A percentile compares a stretch with the other conserved stretches of the same genome.
phyloP scores from a whole-genome alignment of 371 early-diverging fungal genomes.

The Chytridium lagenaria region DNA sequence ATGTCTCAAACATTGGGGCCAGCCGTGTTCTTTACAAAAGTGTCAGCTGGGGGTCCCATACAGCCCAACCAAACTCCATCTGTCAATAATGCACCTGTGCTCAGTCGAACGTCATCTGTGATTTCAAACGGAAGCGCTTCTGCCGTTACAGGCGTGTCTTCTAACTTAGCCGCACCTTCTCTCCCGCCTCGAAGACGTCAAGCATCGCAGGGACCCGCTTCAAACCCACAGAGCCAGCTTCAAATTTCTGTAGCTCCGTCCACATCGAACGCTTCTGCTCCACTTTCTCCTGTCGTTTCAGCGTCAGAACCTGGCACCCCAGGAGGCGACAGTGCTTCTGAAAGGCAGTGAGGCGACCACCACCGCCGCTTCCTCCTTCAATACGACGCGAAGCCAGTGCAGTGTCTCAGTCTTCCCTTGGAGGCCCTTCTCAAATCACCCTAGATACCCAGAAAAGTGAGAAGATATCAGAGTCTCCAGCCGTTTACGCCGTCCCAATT shows the following conservation, averaged over 20 bases:
- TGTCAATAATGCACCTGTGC: neutral
- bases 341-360: no score
- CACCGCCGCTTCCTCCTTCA: no score
- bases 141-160: neutral
- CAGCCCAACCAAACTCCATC: neutral
- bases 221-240: neutral
- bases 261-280: no score
- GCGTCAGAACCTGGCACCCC: no score
- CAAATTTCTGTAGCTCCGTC: no score
- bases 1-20: neutral
- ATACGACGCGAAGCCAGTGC: no score
- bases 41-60: neutral
- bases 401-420: no score
- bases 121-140: neutral
- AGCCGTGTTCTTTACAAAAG: conserved; percentile 1
- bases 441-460: no score
- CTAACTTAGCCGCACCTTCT: neutral
- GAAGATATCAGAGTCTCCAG: no score
- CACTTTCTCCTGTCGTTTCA: no score
- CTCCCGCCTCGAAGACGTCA: conserved; percentile 10
- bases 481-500: neutral
- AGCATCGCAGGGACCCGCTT: neutral
- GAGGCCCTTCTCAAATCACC: no score
- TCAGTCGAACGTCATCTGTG: neutral
- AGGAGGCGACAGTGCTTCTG: no score